A percentile compares a stretch with the other conserved stretches of the same genome.
These are phyloP conservation scores for Stephania japonica DNA, from an alignment of 164 flowering plant species.

Conservation along the genomic window DNA sequence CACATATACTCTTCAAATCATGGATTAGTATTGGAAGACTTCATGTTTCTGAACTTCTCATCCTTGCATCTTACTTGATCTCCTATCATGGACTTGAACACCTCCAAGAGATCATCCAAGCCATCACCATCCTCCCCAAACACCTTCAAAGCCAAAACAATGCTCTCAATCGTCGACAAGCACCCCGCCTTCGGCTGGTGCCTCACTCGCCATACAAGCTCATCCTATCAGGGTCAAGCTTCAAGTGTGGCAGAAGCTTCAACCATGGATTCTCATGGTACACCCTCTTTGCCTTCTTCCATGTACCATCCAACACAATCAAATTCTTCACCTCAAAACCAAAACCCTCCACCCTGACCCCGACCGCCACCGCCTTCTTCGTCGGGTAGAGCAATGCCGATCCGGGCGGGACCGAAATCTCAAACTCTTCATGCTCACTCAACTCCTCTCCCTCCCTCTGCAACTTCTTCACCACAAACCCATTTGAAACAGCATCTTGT, in stretches of 20 bases:
- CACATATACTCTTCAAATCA: no score
- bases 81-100: conserved; percentile 73
- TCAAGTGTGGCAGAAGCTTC: conserved; percentile 74
- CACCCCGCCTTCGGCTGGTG: conserved; percentile 66
- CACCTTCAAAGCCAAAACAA: conserved; percentile 62
- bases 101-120: conserved; percentile 59
- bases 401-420: conserved; percentile 54
- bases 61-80: conserved; percentile 76
- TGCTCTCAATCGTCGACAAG: conserved; percentile 87
- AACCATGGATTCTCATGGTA: conserved; percentile 88
- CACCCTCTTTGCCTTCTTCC: conserved; percentile 78
- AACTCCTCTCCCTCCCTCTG: conserved; percentile 23
- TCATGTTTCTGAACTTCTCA: conserved; percentile 40
- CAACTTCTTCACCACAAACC: conserved; percentile 56
- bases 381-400: conserved; percentile 67
- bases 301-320: conserved; percentile 93
- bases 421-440: conserved; percentile 52
- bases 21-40: no score
- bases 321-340: conserved; percentile 61
- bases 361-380: conserved; percentile 37
- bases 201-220: conserved; percentile 79
- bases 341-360: conserved; percentile 28
- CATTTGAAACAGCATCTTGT: conserved; percentile 33
- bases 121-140: conserved; percentile 51
- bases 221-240: conserved; percentile 43